Percentiles rank a stretch among this genome's conserved stretches.
Conservation (phyloP, 2,329 filamentous ascomycete species). For the Cercospora canescens region DNA sequence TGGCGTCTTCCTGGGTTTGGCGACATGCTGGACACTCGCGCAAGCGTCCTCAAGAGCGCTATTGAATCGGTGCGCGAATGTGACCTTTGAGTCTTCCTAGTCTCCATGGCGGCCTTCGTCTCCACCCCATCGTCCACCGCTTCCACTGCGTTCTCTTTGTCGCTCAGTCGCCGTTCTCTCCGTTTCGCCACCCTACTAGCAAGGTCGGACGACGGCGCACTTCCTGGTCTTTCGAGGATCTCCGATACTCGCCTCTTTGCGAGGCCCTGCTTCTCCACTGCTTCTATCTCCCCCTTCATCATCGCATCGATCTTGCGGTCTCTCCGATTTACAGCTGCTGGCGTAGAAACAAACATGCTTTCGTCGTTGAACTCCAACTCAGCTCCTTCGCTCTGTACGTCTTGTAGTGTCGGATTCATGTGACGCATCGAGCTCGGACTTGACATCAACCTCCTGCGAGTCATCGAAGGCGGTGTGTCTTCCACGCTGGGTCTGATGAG, state of each 20-base stretch:
- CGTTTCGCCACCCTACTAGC: conserved; percentile 7
- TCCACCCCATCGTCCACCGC: neutral
- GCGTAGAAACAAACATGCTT: conserved; percentile 51
- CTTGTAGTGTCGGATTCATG: conserved; percentile 29
- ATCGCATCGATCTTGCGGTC: conserved; percentile 44
- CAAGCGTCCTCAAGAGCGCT: conserved; percentile 47
- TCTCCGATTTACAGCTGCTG: conserved; percentile 37
- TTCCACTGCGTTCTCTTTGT: conserved; percentile 14
- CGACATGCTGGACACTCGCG: conserved; percentile 47
- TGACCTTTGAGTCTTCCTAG: neutral
- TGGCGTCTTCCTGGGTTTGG: conserved; percentile 43
- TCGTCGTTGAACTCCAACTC: conserved; percentile 48
- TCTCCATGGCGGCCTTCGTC: neutral
- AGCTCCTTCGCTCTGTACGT: conserved; percentile 30
- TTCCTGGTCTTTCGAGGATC: conserved; percentile 8
- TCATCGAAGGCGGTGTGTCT: conserved; percentile 43
- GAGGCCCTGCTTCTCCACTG: conserved; percentile 32
- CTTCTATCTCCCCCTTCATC: conserved; percentile 44
- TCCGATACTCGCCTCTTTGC: conserved; percentile 17
- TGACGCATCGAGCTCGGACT: conserved; percentile 28
- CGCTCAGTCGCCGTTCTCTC: conserved; percentile 14
- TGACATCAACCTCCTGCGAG: conserved; percentile 17
- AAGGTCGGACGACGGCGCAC: conserved; percentile 12
- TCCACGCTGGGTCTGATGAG: conserved; percentile 41
- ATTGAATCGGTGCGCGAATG: conserved; percentile 46